Conservation (phyloP, 176 grass and related monocot genomes). For the Oryza australiensis region DNA sequence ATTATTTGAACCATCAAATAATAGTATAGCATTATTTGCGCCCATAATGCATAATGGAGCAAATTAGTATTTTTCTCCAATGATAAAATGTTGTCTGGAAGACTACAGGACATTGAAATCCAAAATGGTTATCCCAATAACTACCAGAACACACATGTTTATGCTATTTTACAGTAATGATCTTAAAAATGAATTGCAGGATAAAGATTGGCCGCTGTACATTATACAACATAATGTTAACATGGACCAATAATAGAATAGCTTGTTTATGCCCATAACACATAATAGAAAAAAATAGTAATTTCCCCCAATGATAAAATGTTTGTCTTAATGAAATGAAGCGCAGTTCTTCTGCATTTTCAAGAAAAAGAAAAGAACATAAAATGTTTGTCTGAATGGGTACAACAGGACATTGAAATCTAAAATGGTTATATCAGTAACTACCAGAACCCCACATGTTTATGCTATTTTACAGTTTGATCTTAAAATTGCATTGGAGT, state of each 20-base stretch:
- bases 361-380: no score
- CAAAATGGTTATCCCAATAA: neutral
- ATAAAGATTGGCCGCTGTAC: neutral
- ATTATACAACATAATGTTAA: neutral
- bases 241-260: neutral
- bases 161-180: neutral
- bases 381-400: neutral
- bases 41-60: neutral
- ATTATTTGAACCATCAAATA: neutral
- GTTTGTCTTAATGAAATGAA: no score
- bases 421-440: neutral
- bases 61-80: neutral
- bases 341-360: no score
- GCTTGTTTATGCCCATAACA: neutral
- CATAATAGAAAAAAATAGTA: neutral
- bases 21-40: neutral
- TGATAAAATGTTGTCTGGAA: neutral
- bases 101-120: neutral
- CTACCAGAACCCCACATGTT: neutral
- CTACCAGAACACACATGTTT: neutral
- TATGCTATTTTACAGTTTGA: neutral
- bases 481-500: neutral
- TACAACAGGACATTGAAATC: constrained; percentile 2
- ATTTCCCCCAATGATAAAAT: neutral
- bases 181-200: neutral